Evolutionary conservation across 495 filamentous ascomycete species (phyloP).

Genomic region (Lasiosphaeria hispida): DNA sequence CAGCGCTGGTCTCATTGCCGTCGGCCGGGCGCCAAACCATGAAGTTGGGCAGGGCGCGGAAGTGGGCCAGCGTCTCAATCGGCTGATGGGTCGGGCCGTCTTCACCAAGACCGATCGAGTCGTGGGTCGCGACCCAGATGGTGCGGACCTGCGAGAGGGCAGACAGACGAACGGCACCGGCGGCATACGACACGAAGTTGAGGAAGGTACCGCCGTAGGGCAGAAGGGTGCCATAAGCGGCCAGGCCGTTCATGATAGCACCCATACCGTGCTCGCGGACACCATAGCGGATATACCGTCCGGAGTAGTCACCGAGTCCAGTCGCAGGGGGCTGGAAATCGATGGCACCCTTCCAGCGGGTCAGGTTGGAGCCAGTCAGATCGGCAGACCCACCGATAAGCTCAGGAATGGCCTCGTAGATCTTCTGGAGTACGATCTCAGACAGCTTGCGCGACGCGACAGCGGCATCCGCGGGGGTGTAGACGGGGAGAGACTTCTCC

Average conservation of each 20-base stretch:
- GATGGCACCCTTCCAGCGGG: constrained; percentile 91
- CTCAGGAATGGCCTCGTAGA: constrained; percentile 81
- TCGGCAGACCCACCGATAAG: constrained; percentile 95
- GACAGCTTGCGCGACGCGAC: constrained; percentile 93
- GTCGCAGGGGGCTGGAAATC: constrained; percentile 94
- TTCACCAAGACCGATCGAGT: constrained; percentile 98
- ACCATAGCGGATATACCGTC: constrained; percentile 95
- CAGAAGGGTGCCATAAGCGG: constrained; percentile 92
- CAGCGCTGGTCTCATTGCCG: constrained; percentile 96
- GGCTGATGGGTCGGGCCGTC: constrained; percentile 99
- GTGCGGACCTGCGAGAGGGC: constrained; percentile 85
- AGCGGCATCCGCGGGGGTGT: constrained; percentile 83
- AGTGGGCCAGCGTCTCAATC: constrained; percentile 98
- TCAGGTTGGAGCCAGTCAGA: constrained; percentile 98
- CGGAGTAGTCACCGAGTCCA: constrained; percentile 80
- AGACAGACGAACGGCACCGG: constrained; percentile 91
- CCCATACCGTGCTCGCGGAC: constrained; percentile 98
- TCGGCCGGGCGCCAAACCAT: constrained; percentile 99
- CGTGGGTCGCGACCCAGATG: constrained; percentile 98
- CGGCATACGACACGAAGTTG: constrained; percentile 99
- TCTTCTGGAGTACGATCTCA: constrained; percentile 86
- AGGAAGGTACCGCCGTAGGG: constrained; percentile 96
- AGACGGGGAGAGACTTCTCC: constrained; percentile 90
- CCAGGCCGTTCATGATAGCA: constrained; percentile 95
- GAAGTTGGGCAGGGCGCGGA: constrained; percentile 98